Conservation (phyloP, 176 grass and related monocot genomes). For the Musa troglodytarum region DNA sequence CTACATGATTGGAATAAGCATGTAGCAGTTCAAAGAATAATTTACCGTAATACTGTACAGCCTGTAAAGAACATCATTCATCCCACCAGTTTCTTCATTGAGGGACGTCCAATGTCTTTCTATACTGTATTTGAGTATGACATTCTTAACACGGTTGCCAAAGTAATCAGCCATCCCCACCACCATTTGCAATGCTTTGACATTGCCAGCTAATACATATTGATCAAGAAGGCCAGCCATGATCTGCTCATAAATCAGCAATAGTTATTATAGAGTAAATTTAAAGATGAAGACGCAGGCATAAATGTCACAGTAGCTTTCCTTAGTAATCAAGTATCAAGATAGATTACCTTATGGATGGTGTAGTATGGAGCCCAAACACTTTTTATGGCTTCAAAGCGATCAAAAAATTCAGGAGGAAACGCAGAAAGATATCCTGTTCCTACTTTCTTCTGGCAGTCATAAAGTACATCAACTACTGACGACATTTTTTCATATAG, state of each 20-base stretch:
- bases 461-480: conserved; percentile 51
- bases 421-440: conserved; percentile 93
- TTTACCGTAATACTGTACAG: conserved; percentile 75
- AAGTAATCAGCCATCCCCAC: conserved; percentile 85
- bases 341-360: conserved; percentile 57
- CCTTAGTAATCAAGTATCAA: not conserved
- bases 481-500: conserved; percentile 59
- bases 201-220: conserved; percentile 48
- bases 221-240: conserved; percentile 93
- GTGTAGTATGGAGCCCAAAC: conserved; percentile 99
- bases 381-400: conserved; percentile 63
- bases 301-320: not conserved
- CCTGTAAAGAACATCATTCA: conserved; percentile 97
- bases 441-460: conserved; percentile 60
- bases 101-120: conserved; percentile 83
- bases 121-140: conserved; percentile 59
- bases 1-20: not conserved
- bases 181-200: conserved; percentile 53
- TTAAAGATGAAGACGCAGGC: not conserved
- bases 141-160: conserved; percentile 49
- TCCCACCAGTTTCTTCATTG: conserved; percentile 96
- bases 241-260: conserved; percentile 43
- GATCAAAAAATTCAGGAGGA: conserved; percentile 86
- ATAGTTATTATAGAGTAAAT: not conserved
- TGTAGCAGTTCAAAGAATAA: not conserved